phyloP scores from a whole-genome alignment of 768 basidiomycete species.

The Mycena polygramma region DNA sequence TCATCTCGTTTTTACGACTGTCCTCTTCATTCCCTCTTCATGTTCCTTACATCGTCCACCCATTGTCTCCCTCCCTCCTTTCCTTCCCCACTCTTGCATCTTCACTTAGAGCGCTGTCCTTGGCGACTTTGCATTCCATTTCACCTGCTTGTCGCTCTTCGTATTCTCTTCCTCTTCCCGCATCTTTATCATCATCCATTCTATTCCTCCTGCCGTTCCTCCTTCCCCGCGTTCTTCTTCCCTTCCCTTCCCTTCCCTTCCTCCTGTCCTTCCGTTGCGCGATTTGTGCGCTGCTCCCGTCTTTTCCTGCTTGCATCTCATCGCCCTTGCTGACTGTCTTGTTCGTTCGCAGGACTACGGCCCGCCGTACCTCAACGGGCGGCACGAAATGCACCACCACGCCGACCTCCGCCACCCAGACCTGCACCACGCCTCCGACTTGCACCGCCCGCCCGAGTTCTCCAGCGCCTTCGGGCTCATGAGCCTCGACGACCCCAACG shows the following conservation, averaged over 20 bases:
- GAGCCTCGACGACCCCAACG: slow-evolving; percentile 80
- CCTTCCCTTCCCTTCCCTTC: not conserved
- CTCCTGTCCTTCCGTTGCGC: not conserved
- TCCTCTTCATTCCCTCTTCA: too few species aligned
- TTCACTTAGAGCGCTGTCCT: too few species aligned
- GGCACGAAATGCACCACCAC: slow-evolving; percentile 15
- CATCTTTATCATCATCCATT: too few species aligned
- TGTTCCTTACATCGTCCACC: too few species aligned
- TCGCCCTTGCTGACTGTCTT: not conserved
- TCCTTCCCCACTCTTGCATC: too few species aligned
- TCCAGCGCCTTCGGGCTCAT: slow-evolving; percentile 80
- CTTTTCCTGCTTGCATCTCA: not conserved
- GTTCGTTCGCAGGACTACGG: slow-evolving; percentile 13
- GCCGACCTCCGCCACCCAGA: slow-evolving; percentile 15
- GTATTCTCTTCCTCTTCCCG: too few species aligned
- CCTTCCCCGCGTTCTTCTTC: not conserved
- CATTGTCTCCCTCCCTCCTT: too few species aligned
- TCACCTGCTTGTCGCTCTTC: too few species aligned
- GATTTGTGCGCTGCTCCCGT: not conserved
- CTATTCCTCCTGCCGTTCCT: too few species aligned
- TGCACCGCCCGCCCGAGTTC: slow-evolving; percentile 46
- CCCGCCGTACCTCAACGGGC: slow-evolving; percentile 21
- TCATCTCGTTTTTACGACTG: not conserved
- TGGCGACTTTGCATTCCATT: not conserved
- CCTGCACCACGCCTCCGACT: slow-evolving; percentile 11